Evolutionary conservation across 2,329 filamentous ascomycete genomes (phyloP), one percentile per base, ranked within the genome.

Genomic region (Ascochyta fabae): DNA sequence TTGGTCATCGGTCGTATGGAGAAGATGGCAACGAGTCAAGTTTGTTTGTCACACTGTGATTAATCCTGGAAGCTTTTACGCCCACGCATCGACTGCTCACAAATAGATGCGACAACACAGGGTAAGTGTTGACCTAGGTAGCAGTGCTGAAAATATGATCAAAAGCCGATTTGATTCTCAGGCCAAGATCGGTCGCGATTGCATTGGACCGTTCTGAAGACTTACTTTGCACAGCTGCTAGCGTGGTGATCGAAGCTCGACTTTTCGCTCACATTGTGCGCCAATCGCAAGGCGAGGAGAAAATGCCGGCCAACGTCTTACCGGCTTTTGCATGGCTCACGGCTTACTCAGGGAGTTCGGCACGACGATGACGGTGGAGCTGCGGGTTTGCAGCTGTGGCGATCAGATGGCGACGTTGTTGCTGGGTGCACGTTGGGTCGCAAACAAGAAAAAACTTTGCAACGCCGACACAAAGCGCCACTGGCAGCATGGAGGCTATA

Each of bases 381-480:
- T 38, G 29, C 16, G 36, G 19, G 35, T 35, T 36, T 29, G 34
- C 24, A 38, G 27, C 27, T 10, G 27, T 29, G 27, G 26, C 26
- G 26, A 27, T 27, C 26, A 27, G 26, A 31, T 38, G 40, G 41
- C 27, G 31, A 49, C 36, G 4, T 13, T 31, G 42, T 40, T 49
- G 35, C 34, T 42, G 24, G 36, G 41, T 15, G 42, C 36, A 44
- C 39, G 36, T 29, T 51, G 36, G 33, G 46, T 55, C 42, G 38
- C 47, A 42, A 47, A 39, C 52, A 46, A 35, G 40, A 19, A 22
- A 29, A 47, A n/a, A 33, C 23, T 34, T 55, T 47, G 47, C 48
- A 26, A 24, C 31, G 42, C 42, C 53, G 47, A 51, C 26, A 47
- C 47, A 43, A 56, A 51, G 42, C 53, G 53, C 36, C 19, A 29